phyloP scores from a whole-genome alignment of 306 rosid species.

The Vigna nakashimae region DNA sequence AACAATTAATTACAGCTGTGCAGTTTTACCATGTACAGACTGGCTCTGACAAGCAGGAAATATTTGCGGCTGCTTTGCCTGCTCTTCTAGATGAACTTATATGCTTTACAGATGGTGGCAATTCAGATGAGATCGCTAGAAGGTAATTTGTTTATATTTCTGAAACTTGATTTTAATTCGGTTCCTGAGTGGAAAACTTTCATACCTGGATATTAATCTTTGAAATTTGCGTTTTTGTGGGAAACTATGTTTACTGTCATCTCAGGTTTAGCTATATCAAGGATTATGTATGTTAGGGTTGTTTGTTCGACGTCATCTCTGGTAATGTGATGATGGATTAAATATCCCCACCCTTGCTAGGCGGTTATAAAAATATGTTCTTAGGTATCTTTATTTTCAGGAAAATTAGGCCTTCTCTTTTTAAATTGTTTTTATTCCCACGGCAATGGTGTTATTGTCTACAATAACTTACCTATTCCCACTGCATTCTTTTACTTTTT shows the following conservation, averaged over 20 bases:
- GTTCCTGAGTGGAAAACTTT: slow-evolving; percentile 22
- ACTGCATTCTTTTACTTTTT: too few relatives aligned
- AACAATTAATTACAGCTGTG: slow-evolving; percentile 67
- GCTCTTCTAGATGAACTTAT: slow-evolving; percentile 87
- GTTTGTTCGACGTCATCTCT: too few relatives aligned
- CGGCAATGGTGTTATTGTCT: too few relatives aligned
- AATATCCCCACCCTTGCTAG: too few relatives aligned
- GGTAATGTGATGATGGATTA: too few relatives aligned
- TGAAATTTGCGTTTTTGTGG: slow-evolving; percentile 11
- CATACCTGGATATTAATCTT: slow-evolving; percentile 26
- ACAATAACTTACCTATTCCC: too few relatives aligned
- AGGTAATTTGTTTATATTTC: slow-evolving; percentile 62
- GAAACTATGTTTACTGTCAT: slow-evolving; percentile 28
- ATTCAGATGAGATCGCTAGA: slow-evolving; percentile 73
- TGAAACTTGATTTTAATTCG: slow-evolving; percentile 34
- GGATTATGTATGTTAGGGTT: slow-evolving; percentile 7
- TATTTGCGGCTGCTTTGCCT: slow-evolving; percentile 87
- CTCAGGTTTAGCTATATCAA: slow-evolving; percentile 30
- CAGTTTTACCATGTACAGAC: slow-evolving; percentile 80
- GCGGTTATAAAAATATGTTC: too few relatives aligned
- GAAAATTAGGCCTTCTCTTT: too few relatives aligned
- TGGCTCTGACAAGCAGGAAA: slow-evolving; percentile 78
- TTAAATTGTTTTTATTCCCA: too few relatives aligned
- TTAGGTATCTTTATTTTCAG: too few relatives aligned
- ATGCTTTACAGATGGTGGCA: slow-evolving; percentile 81